Evolutionary conservation across 1,284 basidiomycete species (phyloP), one percentile per base, ranked within the genome.

Genomic region (Volvariella volvacea): DNA sequence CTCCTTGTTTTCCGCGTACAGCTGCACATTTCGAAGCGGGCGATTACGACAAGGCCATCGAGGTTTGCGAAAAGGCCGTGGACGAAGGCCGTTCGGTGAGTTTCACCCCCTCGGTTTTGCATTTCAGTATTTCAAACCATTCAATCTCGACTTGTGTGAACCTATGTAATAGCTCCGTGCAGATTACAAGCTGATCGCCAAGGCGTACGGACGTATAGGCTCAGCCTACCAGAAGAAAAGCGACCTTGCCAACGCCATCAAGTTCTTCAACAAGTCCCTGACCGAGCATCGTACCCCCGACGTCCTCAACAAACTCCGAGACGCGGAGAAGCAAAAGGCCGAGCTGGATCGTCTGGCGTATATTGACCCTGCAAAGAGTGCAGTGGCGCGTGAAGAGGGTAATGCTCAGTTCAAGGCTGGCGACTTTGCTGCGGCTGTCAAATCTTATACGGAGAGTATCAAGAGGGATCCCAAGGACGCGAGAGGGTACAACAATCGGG

Each of bases 251-350:
- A 76, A 78, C 39, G 94, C 94, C 10, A 84, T 94, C 75, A 92
- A 90, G 64, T 92, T 78, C 71, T 94, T 78, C 69, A 73, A 89
- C 56, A 95, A 95, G 66, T 93, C 91, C 6, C 77, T 99, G 42
- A 88, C 93, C 3, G 96, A 99, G 66, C 96, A 99, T 66, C 90
- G 96, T 48, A 98, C 95, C 4, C 88, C 96, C 12, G 88, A 95
- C 55, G 75, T 95, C 50, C 80, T 99, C 47, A 81, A 81, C 66
- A 99, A 96, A 72, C 78, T 99, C 34, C 88, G 89, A 44, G 87
- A 86, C 3, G 73, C 80, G 2, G 94, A 99, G 67, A 86, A 84
- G 57, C 65, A 71, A 43, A 88, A 92, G 62, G 74, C 73, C 8
- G 94, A 96, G 49, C 73, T 71, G 10, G 89, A 90, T 51, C 80